phyloP scores from a whole-genome alignment of 306 rosid species.

The Begonia loranthoides region DNA sequence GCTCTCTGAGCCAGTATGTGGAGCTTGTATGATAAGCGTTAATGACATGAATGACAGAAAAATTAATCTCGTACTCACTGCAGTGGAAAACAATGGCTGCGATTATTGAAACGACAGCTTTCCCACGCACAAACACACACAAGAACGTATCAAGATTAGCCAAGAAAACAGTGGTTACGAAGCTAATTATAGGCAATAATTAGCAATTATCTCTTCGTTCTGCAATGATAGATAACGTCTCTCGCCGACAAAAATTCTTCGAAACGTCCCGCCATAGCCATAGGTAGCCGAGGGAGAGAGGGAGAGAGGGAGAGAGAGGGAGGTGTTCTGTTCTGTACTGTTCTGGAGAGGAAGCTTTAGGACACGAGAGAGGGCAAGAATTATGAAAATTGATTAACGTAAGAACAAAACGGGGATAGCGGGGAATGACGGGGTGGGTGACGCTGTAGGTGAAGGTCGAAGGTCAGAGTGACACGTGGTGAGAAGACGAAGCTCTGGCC shows the following conservation, averaged over 20 bases:
- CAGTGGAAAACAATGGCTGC: background rate
- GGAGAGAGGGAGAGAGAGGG: conserved; percentile 17
- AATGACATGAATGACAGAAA: conserved; percentile 52
- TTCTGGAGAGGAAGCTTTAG: too few relatives aligned
- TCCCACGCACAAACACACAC: conserved; percentile 8
- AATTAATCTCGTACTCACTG: conserved; percentile 19
- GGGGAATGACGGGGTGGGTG: background rate
- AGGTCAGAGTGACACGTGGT: background rate
- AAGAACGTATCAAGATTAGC: background rate
- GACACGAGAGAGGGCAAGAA: too few relatives aligned
- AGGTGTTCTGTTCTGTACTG: background rate
- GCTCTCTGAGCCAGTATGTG: conserved; percentile 17
- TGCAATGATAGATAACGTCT: conserved; percentile 64
- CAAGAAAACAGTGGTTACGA: background rate
- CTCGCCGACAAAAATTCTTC: conserved; percentile 67
- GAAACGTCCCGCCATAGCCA: conserved; percentile 45
- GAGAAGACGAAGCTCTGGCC: background rate
- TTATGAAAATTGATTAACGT: conserved; percentile 3
- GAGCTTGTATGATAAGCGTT: conserved; percentile 37
- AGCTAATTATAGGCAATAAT: conserved; percentile 17
- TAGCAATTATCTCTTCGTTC: conserved; percentile 14
- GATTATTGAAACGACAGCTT: conserved; percentile 35
- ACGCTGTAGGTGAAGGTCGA: background rate
- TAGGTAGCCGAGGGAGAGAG: conserved; percentile 19
- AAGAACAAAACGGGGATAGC: background rate